A percentile compares a stretch with the other conserved stretches of the same genome.
Conservation (phyloP, 2,329 filamentous ascomycete species). For the Phialocephala sp. region DNA sequence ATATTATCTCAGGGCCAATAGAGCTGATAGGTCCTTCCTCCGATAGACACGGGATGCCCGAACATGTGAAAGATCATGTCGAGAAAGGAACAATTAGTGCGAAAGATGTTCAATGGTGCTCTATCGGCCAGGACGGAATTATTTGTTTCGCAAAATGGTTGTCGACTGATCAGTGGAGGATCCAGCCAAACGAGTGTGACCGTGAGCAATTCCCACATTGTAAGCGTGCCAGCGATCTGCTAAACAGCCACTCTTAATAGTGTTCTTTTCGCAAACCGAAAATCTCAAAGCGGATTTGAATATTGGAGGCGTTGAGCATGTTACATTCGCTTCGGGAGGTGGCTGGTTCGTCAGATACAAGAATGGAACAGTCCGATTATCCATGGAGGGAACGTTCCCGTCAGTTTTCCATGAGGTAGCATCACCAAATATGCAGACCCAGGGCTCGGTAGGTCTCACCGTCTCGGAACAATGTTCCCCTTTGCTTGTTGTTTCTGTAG, state of each 20-base stretch:
- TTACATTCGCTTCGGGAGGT: constrained; percentile 9
- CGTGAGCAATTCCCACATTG: not conserved
- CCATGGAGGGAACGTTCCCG: constrained; percentile 9
- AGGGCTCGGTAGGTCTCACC: not conserved
- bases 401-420: constrained; percentile 2
- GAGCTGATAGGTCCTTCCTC: not conserved
- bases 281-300: constrained; percentile 10
- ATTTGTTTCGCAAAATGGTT: not conserved
- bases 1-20: not conserved
- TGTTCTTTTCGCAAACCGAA: not conserved
- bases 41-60: not conserved
- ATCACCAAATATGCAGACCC: not conserved
- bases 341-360: constrained; percentile 11
- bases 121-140: not conserved
- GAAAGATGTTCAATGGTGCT: constrained; percentile 3
- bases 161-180: not conserved
- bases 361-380: not conserved
- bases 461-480: no score
- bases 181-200: not conserved
- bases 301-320: not conserved
- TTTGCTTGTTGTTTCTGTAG: no score
- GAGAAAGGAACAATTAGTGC: not conserved
- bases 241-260: not conserved
- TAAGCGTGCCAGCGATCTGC: not conserved
- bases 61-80: not conserved